Conservation (phyloP, 1,139 yeast genomes). For the Waltiozyma sp. region DNA sequence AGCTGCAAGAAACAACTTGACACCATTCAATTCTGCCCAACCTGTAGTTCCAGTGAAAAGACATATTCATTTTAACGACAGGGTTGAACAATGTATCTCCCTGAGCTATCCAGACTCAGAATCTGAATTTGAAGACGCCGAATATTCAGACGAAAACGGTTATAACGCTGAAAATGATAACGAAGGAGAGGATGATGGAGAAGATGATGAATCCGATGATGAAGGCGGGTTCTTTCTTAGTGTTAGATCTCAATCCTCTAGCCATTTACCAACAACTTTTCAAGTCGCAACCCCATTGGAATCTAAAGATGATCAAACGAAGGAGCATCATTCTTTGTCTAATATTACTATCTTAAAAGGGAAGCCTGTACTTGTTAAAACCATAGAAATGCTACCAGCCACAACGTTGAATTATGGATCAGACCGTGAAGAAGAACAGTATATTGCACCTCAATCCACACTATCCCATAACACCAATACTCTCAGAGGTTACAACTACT, state of each 20-base stretch:
- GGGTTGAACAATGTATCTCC: slow-evolving; percentile 87
- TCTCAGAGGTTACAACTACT: slow-evolving; percentile 60
- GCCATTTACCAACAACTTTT: slow-evolving; percentile 13
- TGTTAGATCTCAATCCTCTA: slow-evolving; percentile 36
- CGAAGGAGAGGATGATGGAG: slow-evolving; percentile 17
- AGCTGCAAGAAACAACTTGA: slow-evolving; percentile 21
- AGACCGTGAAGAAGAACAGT: slow-evolving; percentile 57
- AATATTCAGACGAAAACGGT: slow-evolving; percentile 15
- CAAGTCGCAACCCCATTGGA: not conserved
- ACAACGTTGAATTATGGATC: slow-evolving; percentile 72
- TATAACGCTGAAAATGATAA: slow-evolving; percentile 19
- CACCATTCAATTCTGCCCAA: not conserved
- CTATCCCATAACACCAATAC: slow-evolving; percentile 68
- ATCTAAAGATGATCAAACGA: not conserved
- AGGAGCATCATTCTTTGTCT: not conserved
- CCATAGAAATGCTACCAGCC: slow-evolving; percentile 70
- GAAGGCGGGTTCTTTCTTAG: slow-evolving; percentile 64
- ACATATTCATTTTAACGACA: slow-evolving; percentile 65
- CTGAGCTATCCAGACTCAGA: slow-evolving; percentile 29
- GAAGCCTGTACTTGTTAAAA: slow-evolving; percentile 25
- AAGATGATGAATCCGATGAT: slow-evolving; percentile 35
- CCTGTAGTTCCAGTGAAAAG: slow-evolving; percentile 19
- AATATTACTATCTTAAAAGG: not conserved
- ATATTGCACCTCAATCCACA: slow-evolving; percentile 44
- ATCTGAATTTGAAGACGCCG: slow-evolving; percentile 19